Evolutionary conservation across 768 basidiomycete genomes (phyloP).

Genomic region (Lentinula sp.): DNA sequence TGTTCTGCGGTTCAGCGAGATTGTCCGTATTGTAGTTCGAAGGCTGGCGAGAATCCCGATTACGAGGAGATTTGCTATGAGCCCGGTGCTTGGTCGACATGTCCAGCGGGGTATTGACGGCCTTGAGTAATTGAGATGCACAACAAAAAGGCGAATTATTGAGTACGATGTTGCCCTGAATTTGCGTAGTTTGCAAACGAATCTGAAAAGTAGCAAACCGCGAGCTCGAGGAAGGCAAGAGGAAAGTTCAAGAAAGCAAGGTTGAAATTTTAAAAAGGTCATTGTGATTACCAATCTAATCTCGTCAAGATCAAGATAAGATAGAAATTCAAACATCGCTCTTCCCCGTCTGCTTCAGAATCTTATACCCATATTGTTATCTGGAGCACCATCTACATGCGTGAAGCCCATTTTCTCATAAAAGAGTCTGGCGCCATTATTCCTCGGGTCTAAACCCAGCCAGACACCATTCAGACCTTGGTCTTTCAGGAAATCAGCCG

Average conservation of each 20-base stretch:
- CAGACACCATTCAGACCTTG: conserved; percentile 47
- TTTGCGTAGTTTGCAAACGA: neutral
- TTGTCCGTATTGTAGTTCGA: neutral
- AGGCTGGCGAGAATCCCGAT: neutral
- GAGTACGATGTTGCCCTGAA: neutral
- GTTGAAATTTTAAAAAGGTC: too few species aligned
- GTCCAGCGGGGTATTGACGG: neutral
- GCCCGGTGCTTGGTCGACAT: neutral
- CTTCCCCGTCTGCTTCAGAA: conserved; percentile 24
- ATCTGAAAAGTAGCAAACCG: neutral
- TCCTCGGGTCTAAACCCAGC: conserved; percentile 64
- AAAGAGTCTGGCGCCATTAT: conserved; percentile 53
- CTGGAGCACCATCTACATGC: conserved; percentile 45
- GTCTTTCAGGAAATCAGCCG: conserved; percentile 46
- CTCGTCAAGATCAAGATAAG: neutral
- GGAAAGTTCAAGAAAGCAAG: neutral
- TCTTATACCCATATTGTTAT: conserved; percentile 47
- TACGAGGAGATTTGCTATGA: neutral
- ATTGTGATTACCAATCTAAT: neutral
- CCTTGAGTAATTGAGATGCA: neutral
- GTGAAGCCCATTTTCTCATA: conserved; percentile 60
- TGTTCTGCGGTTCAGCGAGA: neutral
- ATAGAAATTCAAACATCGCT: neutral
- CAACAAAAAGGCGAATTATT: neutral
- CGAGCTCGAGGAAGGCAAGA: neutral